A percentile compares a stretch with the other conserved stretches of the same genome.
Evolutionary conservation across 129 eudicot genomes (phyloP).

Genomic region (Rutidosis leptorrhynchoides): DNA sequence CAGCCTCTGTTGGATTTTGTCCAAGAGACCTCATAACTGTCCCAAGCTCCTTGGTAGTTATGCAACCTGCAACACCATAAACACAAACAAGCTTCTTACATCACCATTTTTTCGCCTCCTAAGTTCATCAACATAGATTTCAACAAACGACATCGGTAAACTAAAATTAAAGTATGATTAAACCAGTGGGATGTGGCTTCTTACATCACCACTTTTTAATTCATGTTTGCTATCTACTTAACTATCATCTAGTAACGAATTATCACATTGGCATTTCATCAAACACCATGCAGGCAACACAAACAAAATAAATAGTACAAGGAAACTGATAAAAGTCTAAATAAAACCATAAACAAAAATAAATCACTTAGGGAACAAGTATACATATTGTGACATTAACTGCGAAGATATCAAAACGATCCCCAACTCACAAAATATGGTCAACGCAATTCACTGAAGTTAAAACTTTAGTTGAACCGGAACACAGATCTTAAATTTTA

Average conservation of each 20-base stretch:
- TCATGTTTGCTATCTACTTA: background rate
- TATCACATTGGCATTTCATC: background rate
- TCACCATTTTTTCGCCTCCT: background rate
- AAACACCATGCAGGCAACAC: background rate
- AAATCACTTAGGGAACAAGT: background rate
- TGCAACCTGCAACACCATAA: slow-evolving; percentile 48
- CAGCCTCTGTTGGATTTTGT: slow-evolving; percentile 82
- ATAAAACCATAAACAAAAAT: background rate
- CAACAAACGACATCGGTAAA: background rate
- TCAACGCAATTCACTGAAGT: background rate
- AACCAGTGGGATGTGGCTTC: too few species aligned
- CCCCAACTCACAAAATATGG: background rate
- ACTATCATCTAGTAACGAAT: background rate
- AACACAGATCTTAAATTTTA: slow-evolving; percentile 20
- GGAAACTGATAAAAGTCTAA: background rate
- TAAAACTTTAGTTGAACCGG: slow-evolving; percentile 8
- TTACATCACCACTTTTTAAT: too few species aligned
- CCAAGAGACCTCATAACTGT: slow-evolving; percentile 86
- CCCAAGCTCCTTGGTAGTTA: slow-evolving; percentile 82
- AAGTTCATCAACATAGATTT: background rate
- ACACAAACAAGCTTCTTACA: background rate
- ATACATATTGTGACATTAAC: background rate
- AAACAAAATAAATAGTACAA: background rate
- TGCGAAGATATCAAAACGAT: background rate
- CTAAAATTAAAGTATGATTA: too few species aligned